phyloP scores from a whole-genome alignment of 2,329 filamentous ascomycete genomes.

The Colletotrichum magnum region DNA sequence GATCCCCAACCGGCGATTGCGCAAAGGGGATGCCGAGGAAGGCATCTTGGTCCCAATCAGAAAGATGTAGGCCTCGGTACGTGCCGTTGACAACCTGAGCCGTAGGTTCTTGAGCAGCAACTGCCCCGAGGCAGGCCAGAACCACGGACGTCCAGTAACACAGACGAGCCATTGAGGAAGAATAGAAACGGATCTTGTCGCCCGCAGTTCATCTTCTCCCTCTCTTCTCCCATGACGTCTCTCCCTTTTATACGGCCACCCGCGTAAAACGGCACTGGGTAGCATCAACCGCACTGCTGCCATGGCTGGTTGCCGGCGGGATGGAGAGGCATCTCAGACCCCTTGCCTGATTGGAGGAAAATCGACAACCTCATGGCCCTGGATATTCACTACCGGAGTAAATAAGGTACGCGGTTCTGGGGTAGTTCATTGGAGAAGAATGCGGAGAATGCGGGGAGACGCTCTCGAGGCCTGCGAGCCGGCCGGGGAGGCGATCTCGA shows the following conservation, averaged over 20 bases:
- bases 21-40: conserved; percentile 55
- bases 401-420: conserved; percentile 11
- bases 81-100: conserved; percentile 50
- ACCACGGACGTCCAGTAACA: conserved; percentile 12
- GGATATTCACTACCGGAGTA: conserved; percentile 9
- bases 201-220: neutral
- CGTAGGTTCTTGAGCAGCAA: conserved; percentile 29
- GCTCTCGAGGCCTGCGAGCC: conserved; percentile 13
- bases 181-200: neutral
- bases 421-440: conserved; percentile 36
- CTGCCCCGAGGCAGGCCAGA: conserved; percentile 25
- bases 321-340: conserved; percentile 1
- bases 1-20: conserved; percentile 52
- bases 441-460: conserved; percentile 36
- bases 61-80: conserved; percentile 51
- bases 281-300: neutral
- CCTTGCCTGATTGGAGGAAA: conserved; percentile 36
- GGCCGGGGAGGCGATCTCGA: conserved; percentile 14
- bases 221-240: neutral
- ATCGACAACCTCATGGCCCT: conserved; percentile 26
- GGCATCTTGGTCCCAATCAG: conserved; percentile 54
- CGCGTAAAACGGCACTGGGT: neutral
- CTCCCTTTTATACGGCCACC: conserved; percentile 23
- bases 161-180: conserved; percentile 21
- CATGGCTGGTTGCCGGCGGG: neutral